Conservation (phyloP, 495 filamentous ascomycete species). For the Trichoderma asperelloides region DNA sequence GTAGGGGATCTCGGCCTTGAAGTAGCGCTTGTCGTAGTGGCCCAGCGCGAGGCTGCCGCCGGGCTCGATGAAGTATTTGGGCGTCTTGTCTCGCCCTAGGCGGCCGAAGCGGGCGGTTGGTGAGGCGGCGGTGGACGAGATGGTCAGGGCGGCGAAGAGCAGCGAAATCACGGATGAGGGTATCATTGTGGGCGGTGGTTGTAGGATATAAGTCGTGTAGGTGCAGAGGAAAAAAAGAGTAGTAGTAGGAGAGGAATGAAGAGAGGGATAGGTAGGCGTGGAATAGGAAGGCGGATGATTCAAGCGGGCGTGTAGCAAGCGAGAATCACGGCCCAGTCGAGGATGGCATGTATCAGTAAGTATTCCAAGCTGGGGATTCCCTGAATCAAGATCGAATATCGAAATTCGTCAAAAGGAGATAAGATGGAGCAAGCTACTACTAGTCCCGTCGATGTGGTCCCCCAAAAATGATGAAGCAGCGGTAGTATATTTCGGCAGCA, state of each 20-base stretch:
- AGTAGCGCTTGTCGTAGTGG: constrained; percentile 70
- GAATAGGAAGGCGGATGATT: no score
- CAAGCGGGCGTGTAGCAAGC: background rate
- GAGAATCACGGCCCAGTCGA: background rate
- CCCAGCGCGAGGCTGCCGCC: constrained; percentile 46
- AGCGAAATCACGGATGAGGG: background rate
- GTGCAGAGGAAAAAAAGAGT: background rate
- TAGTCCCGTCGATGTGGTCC: no score
- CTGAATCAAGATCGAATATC: no score
- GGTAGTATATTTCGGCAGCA: background rate
- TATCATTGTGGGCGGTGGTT: background rate
- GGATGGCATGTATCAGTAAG: background rate
- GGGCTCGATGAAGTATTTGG: constrained; percentile 48
- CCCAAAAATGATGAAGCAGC: background rate
- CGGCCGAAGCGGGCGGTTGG: background rate
- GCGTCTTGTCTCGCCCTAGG: constrained; percentile 9
- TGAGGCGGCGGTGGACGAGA: background rate
- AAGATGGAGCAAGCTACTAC: no score
- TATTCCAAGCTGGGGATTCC: background rate
- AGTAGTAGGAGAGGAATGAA: background rate
- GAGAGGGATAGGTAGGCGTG: background rate
- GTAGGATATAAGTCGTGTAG: background rate
- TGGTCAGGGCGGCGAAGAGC: background rate
- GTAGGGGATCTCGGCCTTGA: constrained; percentile 50
- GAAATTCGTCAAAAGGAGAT: no score